Evolutionary conservation across 768 basidiomycete species (phyloP), one percentile per base, ranked within the genome.

Genomic region (Rhodotorula kratochvilovae): DNA sequence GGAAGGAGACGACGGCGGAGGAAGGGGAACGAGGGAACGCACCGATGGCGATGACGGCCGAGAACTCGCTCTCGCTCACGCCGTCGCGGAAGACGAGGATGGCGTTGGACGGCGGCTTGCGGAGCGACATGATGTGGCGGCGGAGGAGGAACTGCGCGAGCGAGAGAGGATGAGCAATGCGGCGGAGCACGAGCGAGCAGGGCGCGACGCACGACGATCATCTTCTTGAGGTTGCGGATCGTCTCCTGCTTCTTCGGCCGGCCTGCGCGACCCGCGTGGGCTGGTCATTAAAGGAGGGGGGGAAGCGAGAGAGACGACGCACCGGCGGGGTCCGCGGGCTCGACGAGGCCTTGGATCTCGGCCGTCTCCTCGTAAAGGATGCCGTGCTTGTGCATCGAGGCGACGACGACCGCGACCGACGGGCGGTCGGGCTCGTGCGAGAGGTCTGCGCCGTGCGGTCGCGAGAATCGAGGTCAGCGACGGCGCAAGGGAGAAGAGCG

Each of bases 11-110:
- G 45, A 51, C 5, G 6, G 46, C 42, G 48, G 13, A 19, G 12
- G 45, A 45, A 17, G 45, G 25, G 42, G n/a, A n/a, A n/a, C n/a
- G 27, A 10, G 29, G 29, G 16, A 31, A 10, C 48, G 31, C 25
- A 60, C 56, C 45, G 13, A 10, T 0, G 12, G 1, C 6, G 3
- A 63, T 25, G 29, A 66, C 55, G n/a, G 11, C 19, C 19, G 29
- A 33, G 39, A 70, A 54, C 58, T 71, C 65, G 36, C 35, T 7
- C 27, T 71, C 72, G 25, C 31, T 39, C 5, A 70, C 61, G 6
- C 72, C 72, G 43, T 73, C 72, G 23, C 72, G 55, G 61, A 67
- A 67, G 39, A 73, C 60, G 27, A 73, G 45, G 29, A 67, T 33
- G 11, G 33, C 11, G 7, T 13, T 7, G 3, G 72, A 62, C 6